Evolutionary conservation across 1,139 yeast species (phyloP), one percentile per base, ranked within the genome.

Genomic region (Blastobotrys apis): DNA sequence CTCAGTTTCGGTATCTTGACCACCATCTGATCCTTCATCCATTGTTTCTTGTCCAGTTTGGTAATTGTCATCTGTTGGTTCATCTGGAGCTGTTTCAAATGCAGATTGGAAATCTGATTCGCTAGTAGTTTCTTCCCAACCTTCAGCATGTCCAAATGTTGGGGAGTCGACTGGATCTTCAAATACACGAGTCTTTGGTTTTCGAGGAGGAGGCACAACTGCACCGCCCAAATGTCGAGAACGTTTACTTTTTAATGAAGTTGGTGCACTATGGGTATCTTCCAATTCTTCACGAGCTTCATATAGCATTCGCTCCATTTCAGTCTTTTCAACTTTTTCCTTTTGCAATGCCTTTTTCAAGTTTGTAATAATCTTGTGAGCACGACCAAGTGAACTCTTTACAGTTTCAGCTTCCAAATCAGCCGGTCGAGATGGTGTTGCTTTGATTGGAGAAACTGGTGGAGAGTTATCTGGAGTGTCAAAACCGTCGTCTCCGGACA

Each of bases 391-490:
- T 12, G 85, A 80, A 0, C 85, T 75, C 52, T 75, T 72, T 53
- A 84, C 67, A 0, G 90, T 80, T 56, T 85, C 90, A 5, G 77
- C 67, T 59, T 84, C 90, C 38, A 83, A 66, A 13, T 73, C 77
- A 1, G 75, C 67, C 51, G 76, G 72, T 39, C 73, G 69, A 1
- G 77, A 69, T 25, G 81, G 76, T 1, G 73, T 60, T 1, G 67
- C 65, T 44, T 68, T 68, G 16, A 69, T 64, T 2, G 78, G 77
- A 1, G 77, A 69, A 9, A 51, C 35, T 1, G 68, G 64, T 4
- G 72, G 72, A 17, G 68, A 66, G 51, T 59, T 52, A 45, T 60
- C 53, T 47, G 68, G 60, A 45, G 60, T 55, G 9, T 54, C 52
- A 39, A 37, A 53, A 45, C 38, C 52, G 16, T 59, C 66, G 9